Evolutionary conservation across 2,329 filamentous ascomycete species (phyloP).

Genomic region (Penicillium griseofulvum): DNA sequence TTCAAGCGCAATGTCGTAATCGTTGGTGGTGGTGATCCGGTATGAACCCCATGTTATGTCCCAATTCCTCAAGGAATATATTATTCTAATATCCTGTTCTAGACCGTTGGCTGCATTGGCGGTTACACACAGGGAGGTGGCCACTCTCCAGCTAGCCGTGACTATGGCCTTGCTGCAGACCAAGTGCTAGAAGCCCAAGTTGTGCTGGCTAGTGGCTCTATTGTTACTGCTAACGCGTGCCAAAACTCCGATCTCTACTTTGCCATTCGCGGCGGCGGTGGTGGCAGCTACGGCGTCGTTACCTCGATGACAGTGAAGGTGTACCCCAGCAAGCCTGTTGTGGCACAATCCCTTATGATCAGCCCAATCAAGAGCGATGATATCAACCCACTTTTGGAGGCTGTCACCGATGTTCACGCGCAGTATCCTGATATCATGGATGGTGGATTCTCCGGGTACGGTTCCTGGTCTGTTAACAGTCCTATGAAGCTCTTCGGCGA

Average conservation of each 20-base stretch:
- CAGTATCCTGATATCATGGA: constrained; percentile 8
- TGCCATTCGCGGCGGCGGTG: constrained; percentile 44
- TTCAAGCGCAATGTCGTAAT: constrained; percentile 24
- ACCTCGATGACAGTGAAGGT: constrained; percentile 23
- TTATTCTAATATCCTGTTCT: neutral
- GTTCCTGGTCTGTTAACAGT: constrained; percentile 6
- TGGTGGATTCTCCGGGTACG: constrained; percentile 6
- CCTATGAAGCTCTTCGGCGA: neutral
- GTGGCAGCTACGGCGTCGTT: constrained; percentile 31
- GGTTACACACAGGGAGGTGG: constrained; percentile 46
- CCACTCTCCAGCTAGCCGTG: constrained; percentile 39
- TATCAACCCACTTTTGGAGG: neutral
- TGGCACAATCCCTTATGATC: constrained; percentile 11
- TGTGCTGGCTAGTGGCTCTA: constrained; percentile 38
- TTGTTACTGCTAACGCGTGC: constrained; percentile 36
- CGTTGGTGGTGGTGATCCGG: constrained; percentile 30
- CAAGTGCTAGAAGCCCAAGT: constrained; percentile 46
- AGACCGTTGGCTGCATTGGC: constrained; percentile 27
- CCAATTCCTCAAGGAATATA: neutral
- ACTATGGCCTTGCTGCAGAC: constrained; percentile 47
- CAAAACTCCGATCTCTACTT: constrained; percentile 30
- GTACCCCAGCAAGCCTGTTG: constrained; percentile 9
- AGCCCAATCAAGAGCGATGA: constrained; percentile 5
- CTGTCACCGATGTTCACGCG: neutral
- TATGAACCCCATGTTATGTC: neutral